These are phyloP conservation scores for Trifolium repens DNA, from an alignment of 306 rosid species.

Conservation along the genomic window DNA sequence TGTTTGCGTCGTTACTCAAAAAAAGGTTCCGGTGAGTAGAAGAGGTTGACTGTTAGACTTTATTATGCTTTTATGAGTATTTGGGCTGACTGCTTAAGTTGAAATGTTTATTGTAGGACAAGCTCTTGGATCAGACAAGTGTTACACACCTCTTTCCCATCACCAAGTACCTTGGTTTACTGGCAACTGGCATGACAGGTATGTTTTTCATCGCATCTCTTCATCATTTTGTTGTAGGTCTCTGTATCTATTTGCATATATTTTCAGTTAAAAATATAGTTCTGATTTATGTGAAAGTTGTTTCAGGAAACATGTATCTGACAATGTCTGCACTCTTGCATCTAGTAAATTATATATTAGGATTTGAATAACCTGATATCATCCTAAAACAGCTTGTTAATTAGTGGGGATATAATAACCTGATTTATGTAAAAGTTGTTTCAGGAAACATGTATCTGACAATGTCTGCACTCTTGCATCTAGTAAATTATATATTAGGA, in stretches of 20 bases:
- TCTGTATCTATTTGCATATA: constrained; percentile 1
- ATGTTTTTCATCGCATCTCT: constrained; percentile 9
- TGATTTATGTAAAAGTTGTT: not conserved
- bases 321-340: constrained; percentile 1
- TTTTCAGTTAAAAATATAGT: not conserved
- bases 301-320: not conserved
- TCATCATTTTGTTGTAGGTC: not conserved
- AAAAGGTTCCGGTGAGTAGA: constrained; percentile 93
- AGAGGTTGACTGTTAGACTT: constrained; percentile 28
- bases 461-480: constrained; percentile 1
- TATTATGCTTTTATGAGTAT: constrained; percentile 15
- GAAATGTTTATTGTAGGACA: constrained; percentile 67
- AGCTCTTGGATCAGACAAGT: constrained; percentile 97
- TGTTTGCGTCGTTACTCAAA: constrained; percentile 95
- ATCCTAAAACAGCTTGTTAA: not conserved
- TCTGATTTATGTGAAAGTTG: not conserved
- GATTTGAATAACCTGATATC: constrained; percentile 9
- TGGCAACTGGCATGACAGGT: constrained; percentile 98
- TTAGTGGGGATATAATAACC: not conserved
- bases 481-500: constrained; percentile 24
- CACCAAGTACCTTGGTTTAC: constrained; percentile 88
- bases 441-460: not conserved
- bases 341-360: constrained; percentile 22
- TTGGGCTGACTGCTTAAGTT: constrained; percentile 22
- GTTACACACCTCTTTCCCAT: constrained; percentile 92